Percentiles rank a stretch among this genome's conserved stretches.
Conservation (phyloP, 192 early-diverging fungal genomes). For the Backusella psychrophila region DNA sequence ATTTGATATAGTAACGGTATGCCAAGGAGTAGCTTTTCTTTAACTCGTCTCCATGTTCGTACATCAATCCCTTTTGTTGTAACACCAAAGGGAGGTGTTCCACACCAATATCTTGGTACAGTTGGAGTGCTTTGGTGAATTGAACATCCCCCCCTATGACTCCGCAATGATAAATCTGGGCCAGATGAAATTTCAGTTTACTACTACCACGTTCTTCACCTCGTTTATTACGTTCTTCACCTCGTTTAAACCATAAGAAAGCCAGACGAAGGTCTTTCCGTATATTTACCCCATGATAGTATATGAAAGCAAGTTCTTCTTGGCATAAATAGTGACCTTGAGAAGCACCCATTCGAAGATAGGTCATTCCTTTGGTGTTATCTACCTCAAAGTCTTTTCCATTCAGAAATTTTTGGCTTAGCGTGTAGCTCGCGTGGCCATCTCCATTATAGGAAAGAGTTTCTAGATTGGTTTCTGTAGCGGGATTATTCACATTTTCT, state of each 20-base stretch:
- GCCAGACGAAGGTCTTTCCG: background rate
- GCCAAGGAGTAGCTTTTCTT: background rate
- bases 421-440: background rate
- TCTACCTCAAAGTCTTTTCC: accelerated
- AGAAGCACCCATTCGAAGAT: background rate
- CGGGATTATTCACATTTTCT: background rate
- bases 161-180: background rate
- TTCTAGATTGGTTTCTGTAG: background rate
- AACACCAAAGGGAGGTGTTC: background rate
- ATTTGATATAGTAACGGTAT: background rate
- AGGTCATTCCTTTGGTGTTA: background rate
- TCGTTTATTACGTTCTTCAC: background rate
- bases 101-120: background rate
- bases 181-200: background rate
- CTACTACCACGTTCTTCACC: background rate
- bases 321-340: background rate
- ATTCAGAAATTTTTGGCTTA: background rate
- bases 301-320: background rate
- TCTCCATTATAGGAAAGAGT: background rate
- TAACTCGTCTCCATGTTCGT: background rate
- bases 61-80: background rate
- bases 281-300: background rate
- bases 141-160: background rate
- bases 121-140: background rate
- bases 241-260: background rate